Evolutionary conservation across 2,329 filamentous ascomycete genomes (phyloP).

Genomic region (Diplodia sapinea): DNA sequence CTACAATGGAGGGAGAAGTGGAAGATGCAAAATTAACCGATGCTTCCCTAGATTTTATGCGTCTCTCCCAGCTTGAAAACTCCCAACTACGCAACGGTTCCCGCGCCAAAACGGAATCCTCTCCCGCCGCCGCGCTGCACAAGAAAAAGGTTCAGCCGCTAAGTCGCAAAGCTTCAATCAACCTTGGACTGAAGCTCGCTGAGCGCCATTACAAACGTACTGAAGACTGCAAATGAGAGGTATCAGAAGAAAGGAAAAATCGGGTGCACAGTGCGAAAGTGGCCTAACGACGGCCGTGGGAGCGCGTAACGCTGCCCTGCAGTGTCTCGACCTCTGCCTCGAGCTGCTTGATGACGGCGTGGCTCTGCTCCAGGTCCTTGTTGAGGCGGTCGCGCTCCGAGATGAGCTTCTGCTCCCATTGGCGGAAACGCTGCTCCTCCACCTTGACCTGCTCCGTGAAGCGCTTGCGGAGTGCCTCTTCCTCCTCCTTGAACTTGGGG

Average conservation of each 20-base stretch:
- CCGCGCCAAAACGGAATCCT: conserved; percentile 28
- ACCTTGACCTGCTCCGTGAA: conserved; percentile 99
- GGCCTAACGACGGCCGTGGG: conserved; percentile 84
- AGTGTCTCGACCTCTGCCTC: conserved; percentile 77
- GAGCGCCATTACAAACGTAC: conserved; percentile 50
- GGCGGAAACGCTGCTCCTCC: conserved; percentile 97
- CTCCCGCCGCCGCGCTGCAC: conserved; percentile 9
- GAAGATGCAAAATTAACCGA: conserved; percentile 31
- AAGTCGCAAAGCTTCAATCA: conserved; percentile 26
- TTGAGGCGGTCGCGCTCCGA: conserved; percentile 97
- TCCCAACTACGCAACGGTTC: conserved; percentile 27
- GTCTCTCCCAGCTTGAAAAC: conserved; percentile 27
- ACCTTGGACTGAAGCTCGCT: conserved; percentile 27
- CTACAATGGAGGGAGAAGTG: conserved; percentile 28
- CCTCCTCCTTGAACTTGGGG: conserved; percentile 99
- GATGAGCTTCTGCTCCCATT: conserved; percentile 99
- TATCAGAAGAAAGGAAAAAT: conserved; percentile 49
- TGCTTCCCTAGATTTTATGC: conserved; percentile 29
- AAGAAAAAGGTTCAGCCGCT: conserved; percentile 19
- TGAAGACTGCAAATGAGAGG: conserved; percentile 46
- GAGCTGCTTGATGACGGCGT: conserved; percentile 86
- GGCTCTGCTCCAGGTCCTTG: conserved; percentile 98
- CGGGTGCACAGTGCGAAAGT: conserved; percentile 24
- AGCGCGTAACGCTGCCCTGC: conserved; percentile 78
- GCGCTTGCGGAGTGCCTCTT: conserved; percentile 96